Evolutionary conservation across 176 grass and related monocot species (phyloP).

Genomic region (Rhynchospora tenuis): DNA sequence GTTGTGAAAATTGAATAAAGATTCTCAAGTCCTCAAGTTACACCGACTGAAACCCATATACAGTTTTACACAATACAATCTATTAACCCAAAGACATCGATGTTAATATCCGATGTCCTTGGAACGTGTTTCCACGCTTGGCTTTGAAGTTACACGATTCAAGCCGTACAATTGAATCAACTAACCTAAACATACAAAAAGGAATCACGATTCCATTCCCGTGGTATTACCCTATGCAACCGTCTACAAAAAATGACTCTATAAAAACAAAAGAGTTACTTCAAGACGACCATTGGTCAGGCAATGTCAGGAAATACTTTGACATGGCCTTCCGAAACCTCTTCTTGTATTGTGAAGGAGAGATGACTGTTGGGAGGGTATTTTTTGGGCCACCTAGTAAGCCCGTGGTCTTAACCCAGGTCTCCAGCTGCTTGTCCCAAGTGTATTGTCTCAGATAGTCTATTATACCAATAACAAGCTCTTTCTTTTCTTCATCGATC

Average conservation of each 20-base stretch:
- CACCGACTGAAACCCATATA: slow-evolving; percentile 8
- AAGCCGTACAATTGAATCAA: slow-evolving; percentile 40
- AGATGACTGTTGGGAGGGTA: slow-evolving; percentile 68
- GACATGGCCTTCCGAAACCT: slow-evolving; percentile 99
- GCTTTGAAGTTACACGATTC: slow-evolving; percentile 14
- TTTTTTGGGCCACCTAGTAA: slow-evolving; percentile 77
- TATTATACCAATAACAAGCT: slow-evolving; percentile 89
- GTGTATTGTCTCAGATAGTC: slow-evolving; percentile 96
- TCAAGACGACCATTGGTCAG: slow-evolving; percentile 76
- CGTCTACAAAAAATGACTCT: slow-evolving; percentile 15
- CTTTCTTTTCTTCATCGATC: slow-evolving; percentile 75
- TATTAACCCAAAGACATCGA: slow-evolving; percentile 10
- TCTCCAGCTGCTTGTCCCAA: slow-evolving; percentile 97
- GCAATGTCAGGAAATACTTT: slow-evolving; percentile 84
- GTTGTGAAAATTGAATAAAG: background rate
- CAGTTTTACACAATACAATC: slow-evolving; percentile 14
- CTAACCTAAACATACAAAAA: slow-evolving; percentile 24
- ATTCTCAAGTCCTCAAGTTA: slow-evolving; percentile 2
- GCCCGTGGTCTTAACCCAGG: slow-evolving; percentile 83
- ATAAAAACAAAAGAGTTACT: slow-evolving; percentile 13
- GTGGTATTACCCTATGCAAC: slow-evolving; percentile 22
- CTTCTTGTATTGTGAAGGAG: slow-evolving; percentile 85
- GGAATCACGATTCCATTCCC: slow-evolving; percentile 4
- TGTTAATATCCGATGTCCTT: slow-evolving; percentile 1
- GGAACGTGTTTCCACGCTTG: background rate